Evolutionary conservation across 1,284 basidiomycete genomes (phyloP).

Genomic region (Sporisorium scitamineum): DNA sequence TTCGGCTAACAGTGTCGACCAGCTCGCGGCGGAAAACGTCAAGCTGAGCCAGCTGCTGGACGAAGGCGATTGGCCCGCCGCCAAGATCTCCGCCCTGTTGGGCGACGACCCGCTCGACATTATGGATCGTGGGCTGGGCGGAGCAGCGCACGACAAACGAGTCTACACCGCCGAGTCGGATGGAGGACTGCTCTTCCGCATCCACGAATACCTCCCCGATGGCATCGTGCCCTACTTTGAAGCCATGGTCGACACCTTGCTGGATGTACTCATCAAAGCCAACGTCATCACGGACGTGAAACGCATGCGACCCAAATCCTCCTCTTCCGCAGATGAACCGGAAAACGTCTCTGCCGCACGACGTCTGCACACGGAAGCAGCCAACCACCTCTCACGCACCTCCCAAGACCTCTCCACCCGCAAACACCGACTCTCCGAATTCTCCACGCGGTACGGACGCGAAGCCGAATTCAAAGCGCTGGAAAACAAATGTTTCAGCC

Average conservation of each 20-base stretch:
- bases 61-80: slow-evolving; percentile 69
- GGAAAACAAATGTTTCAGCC: slow-evolving; percentile 81
- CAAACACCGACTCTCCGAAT: slow-evolving; percentile 73
- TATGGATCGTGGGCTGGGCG: slow-evolving; percentile 67
- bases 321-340: slow-evolving; percentile 22
- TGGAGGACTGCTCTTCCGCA: slow-evolving; percentile 74
- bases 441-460: slow-evolving; percentile 78
- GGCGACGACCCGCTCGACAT: slow-evolving; percentile 67
- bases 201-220: slow-evolving; percentile 89
- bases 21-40: slow-evolving; percentile 28
- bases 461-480: slow-evolving; percentile 97
- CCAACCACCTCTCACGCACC: slow-evolving; percentile 66
- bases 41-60: slow-evolving; percentile 48
- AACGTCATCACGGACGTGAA: slow-evolving; percentile 73
- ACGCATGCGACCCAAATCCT: slow-evolving; percentile 35
- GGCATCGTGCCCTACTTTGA: slow-evolving; percentile 81
- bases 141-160: slow-evolving; percentile 17
- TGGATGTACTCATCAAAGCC: slow-evolving; percentile 78
- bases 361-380: slow-evolving; percentile 72
- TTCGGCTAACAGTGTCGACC: slow-evolving; percentile 22
- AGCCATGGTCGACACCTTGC: slow-evolving; percentile 76
- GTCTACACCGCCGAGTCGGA: slow-evolving; percentile 23
- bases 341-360: slow-evolving; percentile 71
- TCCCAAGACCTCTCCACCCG: slow-evolving; percentile 73
- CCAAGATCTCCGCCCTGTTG: slow-evolving; percentile 78